Conservation (phyloP, 1,284 basidiomycete genomes). For the Inonotus hispidus region DNA sequence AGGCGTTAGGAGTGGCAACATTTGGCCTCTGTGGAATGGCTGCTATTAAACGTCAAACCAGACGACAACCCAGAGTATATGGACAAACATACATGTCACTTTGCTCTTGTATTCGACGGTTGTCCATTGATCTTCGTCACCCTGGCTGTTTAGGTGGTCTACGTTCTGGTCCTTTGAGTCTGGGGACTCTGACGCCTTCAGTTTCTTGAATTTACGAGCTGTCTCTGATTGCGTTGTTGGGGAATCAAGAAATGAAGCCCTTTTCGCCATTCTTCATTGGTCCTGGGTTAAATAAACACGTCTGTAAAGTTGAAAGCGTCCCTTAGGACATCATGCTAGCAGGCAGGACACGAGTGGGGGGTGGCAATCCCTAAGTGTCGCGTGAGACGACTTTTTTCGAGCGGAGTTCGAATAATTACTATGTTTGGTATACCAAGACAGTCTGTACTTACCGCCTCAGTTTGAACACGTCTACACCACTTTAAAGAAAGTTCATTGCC, state of each 20-base stretch:
- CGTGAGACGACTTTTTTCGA: too few relatives aligned
- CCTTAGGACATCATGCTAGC: conserved; percentile 33
- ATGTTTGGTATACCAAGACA: too few relatives aligned
- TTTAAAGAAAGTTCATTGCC: too few relatives aligned
- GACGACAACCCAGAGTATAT: not conserved
- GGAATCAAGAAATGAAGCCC: not conserved
- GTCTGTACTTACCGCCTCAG: too few relatives aligned
- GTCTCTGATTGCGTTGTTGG: not conserved
- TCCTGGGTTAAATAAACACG: conserved; percentile 32
- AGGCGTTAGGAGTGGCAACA: not conserved
- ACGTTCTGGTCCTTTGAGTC: not conserved
- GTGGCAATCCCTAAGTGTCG: too few relatives aligned
- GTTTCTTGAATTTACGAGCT: conserved; percentile 3
- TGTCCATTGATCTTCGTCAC: not conserved
- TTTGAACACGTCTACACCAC: too few relatives aligned
- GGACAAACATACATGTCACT: not conserved
- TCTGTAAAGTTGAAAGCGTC: conserved; percentile 27
- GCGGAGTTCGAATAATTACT: too few relatives aligned
- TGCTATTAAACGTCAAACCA: not conserved
- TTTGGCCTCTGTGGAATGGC: not conserved
- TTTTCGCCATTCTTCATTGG: not conserved
- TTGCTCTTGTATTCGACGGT: not conserved
- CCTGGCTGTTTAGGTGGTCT: not conserved
- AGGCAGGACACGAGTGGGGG: conserved; percentile 41
- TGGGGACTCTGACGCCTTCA: not conserved